Base-by-base conservation (phyloP, 2,329 filamentous ascomycete species). In the Paecilomyces niveus region DNA sequence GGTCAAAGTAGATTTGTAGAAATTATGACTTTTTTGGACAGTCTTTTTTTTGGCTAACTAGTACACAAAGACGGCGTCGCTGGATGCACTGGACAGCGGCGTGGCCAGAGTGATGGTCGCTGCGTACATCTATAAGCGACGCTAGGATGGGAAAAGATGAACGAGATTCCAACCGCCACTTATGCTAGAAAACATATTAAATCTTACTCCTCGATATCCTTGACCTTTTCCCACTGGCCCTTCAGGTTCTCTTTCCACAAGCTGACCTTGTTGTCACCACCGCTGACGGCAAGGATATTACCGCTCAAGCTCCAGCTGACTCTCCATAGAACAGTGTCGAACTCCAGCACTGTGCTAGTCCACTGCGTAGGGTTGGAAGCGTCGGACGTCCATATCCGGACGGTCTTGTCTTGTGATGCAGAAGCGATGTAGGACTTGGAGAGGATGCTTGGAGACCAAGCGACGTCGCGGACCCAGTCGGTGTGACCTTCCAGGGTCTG, bases 171-270 rank as follows among this genome's bases (percentile, higher is more conserved):
- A 53, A 21, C 21, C 22, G 15, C 53, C 32, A 53, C 11, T 53
- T 24, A 32, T 32, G 51, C 26, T 22, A 54, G 15, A 22, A 35
- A 33, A 54, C 26, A 54, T 6, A 53, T 35, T 32, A 57, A 51
- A 35, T 53, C 35, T 55, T 68, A 96, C 78, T 96, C 91, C 74
- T 96, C 93, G 72, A 99, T 92, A 60, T 90, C 92, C 84, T 96
- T 97, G 65, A 97, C 90, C 69, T 89, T 90, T 77, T 97, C 92
- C 94, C 94, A 99, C 72, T 96, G 90, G 57, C 94, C 94, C 73
- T 89, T 89, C 67, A 99, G 80, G 73, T 96, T 96, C 83, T 99
- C 94, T 83, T 97, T 99, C 93, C 93, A 99, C 74, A 99, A 77
- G 57, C 89, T 95, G 58, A 99, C 92, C 79, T 95, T 92, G 81